A percentile compares a stretch with the other conserved stretches of the same genome.
These are phyloP conservation scores for Candida pseudoglaebosa DNA, from an alignment of 805 yeast species.

Conservation along the genomic window DNA sequence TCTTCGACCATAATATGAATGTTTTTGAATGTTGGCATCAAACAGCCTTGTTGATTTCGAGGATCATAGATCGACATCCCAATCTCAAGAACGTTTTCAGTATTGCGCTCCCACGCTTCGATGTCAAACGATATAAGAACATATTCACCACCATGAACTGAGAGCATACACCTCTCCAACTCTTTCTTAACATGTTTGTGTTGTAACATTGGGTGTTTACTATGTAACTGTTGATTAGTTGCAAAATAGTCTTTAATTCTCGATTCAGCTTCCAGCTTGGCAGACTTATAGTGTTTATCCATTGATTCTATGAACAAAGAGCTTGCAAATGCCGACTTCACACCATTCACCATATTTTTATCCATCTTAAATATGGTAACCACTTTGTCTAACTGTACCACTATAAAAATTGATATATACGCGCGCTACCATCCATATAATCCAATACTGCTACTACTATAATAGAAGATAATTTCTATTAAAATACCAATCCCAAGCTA, in stretches of 20 bases:
- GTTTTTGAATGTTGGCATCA: slow-evolving; percentile 39
- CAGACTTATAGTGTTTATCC: not conserved
- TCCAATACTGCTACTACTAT: not conserved
- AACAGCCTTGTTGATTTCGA: slow-evolving; percentile 33
- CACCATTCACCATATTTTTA: not conserved
- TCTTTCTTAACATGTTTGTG: not conserved
- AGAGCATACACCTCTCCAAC: slow-evolving; percentile 10
- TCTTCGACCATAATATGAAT: slow-evolving; percentile 45
- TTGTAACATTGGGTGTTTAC: slow-evolving; percentile 5
- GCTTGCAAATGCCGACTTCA: not conserved
- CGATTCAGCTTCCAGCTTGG: not conserved
- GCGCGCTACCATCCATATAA: not conserved
- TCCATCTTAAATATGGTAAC: too few relatives aligned
- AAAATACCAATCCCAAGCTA: not conserved
- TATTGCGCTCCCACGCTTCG: slow-evolving; percentile 52
- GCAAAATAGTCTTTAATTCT: not conserved
- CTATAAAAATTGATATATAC: too few relatives aligned
- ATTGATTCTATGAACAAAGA: not conserved
- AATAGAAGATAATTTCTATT: too few relatives aligned
- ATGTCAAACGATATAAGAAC: slow-evolving; percentile 49
- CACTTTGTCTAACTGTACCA: not conserved
- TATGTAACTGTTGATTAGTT: not conserved
- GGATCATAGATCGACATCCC: slow-evolving; percentile 60
- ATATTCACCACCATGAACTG: slow-evolving; percentile 17
- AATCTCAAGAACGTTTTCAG: slow-evolving; percentile 47